phyloP scores from a whole-genome alignment of 352 stramenopile genomes.

The Phytophthora europaea region DNA sequence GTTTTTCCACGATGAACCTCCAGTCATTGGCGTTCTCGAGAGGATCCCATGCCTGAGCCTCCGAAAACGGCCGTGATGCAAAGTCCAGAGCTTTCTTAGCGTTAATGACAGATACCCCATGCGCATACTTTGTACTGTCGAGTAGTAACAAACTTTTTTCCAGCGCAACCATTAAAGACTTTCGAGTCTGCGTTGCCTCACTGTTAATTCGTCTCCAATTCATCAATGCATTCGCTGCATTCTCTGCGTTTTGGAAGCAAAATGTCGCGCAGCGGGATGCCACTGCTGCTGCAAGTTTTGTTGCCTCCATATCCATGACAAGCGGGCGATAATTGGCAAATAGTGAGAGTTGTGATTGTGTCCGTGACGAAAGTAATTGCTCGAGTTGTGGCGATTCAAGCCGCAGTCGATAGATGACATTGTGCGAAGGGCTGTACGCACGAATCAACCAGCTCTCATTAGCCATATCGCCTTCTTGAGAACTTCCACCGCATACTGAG shows the following conservation, averaged over 20 bases:
- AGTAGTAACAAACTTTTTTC: constrained; percentile 38
- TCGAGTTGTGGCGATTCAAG: constrained; percentile 56
- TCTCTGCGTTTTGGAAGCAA: constrained; percentile 26
- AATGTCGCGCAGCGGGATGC: constrained; percentile 35
- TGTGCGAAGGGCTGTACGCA: constrained; percentile 71
- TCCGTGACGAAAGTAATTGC: constrained; percentile 47
- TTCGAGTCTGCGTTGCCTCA: constrained; percentile 48
- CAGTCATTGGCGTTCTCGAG: constrained; percentile 88
- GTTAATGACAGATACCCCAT: constrained; percentile 38
- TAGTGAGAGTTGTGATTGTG: not conserved
- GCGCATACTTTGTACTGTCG: constrained; percentile 29
- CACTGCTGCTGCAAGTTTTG: constrained; percentile 17
- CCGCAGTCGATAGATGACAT: constrained; percentile 58
- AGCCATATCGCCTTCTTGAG: constrained; percentile 1
- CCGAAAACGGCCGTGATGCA: constrained; percentile 55
- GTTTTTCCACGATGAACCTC: constrained; percentile 72
- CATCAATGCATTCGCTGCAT: constrained; percentile 32
- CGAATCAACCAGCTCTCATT: constrained; percentile 66
- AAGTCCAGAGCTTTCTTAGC: constrained; percentile 67
- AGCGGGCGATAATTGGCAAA: constrained; percentile 3
- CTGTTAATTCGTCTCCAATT: constrained; percentile 57
- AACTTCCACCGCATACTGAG: constrained; percentile 38
- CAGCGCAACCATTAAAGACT: constrained; percentile 38
- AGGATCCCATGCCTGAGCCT: constrained; percentile 80
- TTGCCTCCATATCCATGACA: constrained; percentile 34